Conservation (phyloP, 129 eudicot species). For the Flaveria sonorensis region DNA sequence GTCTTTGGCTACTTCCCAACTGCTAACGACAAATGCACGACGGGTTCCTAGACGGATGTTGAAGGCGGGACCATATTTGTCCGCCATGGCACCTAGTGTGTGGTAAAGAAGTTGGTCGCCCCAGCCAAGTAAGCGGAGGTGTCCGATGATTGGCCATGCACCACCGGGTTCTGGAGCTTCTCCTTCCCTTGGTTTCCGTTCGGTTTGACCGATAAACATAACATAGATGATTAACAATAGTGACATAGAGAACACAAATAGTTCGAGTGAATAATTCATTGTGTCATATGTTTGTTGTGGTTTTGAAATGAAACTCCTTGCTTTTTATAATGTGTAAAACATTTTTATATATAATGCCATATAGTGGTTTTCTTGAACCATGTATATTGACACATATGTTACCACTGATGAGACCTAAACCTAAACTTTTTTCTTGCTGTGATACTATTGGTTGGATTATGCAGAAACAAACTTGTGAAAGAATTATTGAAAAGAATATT, state of each 20-base stretch:
- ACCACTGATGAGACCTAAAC: no score
- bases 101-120: conserved; percentile 25
- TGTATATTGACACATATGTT: no score
- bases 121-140: conserved; percentile 26
- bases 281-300: conserved; percentile 3
- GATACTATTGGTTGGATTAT: no score
- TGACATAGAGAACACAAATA: conserved; percentile 2
- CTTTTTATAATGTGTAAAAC: no score
- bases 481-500: no score
- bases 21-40: conserved; percentile 30
- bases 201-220: not conserved
- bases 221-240: not conserved
- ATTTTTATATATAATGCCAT: no score
- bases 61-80: conserved; percentile 35
- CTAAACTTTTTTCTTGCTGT: no score
- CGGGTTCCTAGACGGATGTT: conserved; percentile 24
- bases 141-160: conserved; percentile 43
- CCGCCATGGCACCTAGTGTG: conserved; percentile 32
- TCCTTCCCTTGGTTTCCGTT: not conserved
- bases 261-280: conserved; percentile 7
- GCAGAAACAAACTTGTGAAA: no score
- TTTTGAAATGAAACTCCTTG: not conserved
- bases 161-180: conserved; percentile 28
- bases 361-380: no score
- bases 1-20: conserved; percentile 26